These are phyloP conservation scores for Podospora conica DNA, from an alignment of 495 filamentous ascomycete species.

Conservation along the genomic window DNA sequence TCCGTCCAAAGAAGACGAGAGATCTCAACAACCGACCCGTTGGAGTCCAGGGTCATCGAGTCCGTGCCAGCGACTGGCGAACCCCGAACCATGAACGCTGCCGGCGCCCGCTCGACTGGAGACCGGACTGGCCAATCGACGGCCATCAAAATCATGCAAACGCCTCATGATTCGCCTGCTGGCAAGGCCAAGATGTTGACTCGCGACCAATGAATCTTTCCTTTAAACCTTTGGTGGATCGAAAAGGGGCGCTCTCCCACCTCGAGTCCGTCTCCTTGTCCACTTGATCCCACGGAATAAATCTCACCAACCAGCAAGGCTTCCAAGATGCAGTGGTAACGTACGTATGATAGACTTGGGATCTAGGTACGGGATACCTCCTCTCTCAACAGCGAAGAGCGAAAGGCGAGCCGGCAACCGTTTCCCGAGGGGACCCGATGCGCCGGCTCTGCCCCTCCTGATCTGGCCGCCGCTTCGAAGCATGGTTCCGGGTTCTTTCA, in stretches of 20 bases:
- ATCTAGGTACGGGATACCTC: too few relatives aligned
- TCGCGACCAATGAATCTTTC: neutral
- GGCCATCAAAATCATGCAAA: conserved; percentile 6
- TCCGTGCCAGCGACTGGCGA: conserved; percentile 4
- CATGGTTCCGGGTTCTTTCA: neutral
- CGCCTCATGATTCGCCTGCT: conserved; percentile 16
- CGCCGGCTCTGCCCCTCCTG: neutral
- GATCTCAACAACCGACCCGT: neutral
- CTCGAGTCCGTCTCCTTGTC: neutral
- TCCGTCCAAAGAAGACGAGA: neutral
- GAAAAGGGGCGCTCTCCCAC: neutral
- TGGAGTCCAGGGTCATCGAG: neutral
- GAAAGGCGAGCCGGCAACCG: neutral
- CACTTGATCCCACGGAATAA: neutral
- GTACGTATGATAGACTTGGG: neutral
- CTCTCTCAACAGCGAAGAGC: neutral
- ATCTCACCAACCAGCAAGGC: neutral
- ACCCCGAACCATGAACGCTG: conserved; percentile 1
- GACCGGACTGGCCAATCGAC: conserved; percentile 13
- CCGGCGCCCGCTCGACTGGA: conserved; percentile 10
- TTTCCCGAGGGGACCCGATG: neutral
- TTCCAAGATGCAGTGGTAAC: neutral
- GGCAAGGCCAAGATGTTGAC: conserved; percentile 4
- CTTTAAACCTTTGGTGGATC: neutral
- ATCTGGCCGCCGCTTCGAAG: neutral